phyloP scores from a whole-genome alignment of 495 filamentous ascomycete genomes.

The Lasiosphaeria hispida region DNA sequence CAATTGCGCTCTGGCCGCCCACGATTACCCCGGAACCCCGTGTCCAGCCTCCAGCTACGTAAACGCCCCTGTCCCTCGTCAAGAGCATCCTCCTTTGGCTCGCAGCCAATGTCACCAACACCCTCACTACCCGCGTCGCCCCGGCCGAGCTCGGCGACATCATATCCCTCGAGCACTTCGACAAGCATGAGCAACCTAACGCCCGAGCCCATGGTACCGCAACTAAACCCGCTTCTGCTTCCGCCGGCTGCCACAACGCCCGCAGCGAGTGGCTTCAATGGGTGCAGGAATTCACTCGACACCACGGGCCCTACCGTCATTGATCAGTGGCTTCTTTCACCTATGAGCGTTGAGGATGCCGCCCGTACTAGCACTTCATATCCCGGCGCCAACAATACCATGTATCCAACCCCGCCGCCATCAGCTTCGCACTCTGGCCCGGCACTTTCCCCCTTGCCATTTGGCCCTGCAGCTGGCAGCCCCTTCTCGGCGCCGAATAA shows the following conservation, averaged over 20 bases:
- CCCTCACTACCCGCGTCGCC: background rate
- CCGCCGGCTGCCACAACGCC: constrained; percentile 1
- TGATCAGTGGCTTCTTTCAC: background rate
- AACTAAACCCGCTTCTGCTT: background rate
- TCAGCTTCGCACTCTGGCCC: background rate
- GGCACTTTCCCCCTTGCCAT: background rate
- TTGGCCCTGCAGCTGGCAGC: too few relatives aligned
- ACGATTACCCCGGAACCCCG: constrained; percentile 12
- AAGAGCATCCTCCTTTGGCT: background rate
- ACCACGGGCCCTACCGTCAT: background rate
- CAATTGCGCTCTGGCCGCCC: constrained; percentile 26
- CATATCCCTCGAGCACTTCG: background rate
- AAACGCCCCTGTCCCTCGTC: constrained; percentile 12
- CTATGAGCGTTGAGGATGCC: background rate
- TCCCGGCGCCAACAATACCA: background rate
- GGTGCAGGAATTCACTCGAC: background rate
- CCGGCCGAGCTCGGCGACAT: background rate
- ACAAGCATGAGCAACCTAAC: background rate
- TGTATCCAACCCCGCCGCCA: constrained; percentile 1
- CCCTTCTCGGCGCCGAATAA: background rate
- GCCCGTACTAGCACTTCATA: background rate
- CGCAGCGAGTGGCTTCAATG: background rate
- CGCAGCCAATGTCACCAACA: background rate
- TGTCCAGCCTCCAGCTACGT: constrained; percentile 3
- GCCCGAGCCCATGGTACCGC: background rate